Evolutionary conservation across 495 filamentous ascomycete species (phyloP), one percentile per base, ranked within the genome.

Genomic region (Trichoderma parareesei): DNA sequence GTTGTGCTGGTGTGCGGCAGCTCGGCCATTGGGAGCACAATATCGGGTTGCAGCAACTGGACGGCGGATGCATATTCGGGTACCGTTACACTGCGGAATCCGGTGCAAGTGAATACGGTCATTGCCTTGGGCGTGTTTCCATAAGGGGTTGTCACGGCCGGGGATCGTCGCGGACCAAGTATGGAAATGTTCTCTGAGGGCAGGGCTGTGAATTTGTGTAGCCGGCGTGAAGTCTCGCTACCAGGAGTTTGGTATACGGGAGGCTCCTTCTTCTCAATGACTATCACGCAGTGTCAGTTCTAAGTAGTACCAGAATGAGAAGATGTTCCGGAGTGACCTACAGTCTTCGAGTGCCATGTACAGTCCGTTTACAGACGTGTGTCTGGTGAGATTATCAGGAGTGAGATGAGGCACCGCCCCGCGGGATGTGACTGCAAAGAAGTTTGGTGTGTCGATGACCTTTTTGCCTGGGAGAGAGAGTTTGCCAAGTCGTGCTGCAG

Each of bases 301-400:
- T 13, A 5, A 49, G 5, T 7, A 14, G 16, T 5, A 10, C 3
- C 16, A 18, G 5, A n/a, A 37, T 68, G 27, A 8, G 2, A 6
- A 27, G 18, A 62, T 7, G 18, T 43, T 57, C 44, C 10, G 10
- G 14, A 33, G 44, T 53, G 38, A 82, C 88, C 78, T 78, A 97
- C 94, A 98, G 75, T 98, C 95, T 82, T 98, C 94, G 13, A 98
- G 75, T 13, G 89, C 91, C 65, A 92, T 78, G 74, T 93, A 96
- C 35, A 91, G 78, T 60, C 89, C 90, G 20, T 74, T 76, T 49
- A 92, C 79, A 6, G 83, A 70, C 7, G 87, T 85, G 67, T 89
- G 82, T 43, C 86, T 84, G 37, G 75, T 74, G 67, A 93, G 76
- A 68, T 89, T 87, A 79, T 98, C 94, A 63, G 91, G 93, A 16